Evolutionary conservation across 2,329 filamentous ascomycete genomes (phyloP), one percentile per base, ranked within the genome.

Genomic region (Hypocrella siamensis): DNA sequence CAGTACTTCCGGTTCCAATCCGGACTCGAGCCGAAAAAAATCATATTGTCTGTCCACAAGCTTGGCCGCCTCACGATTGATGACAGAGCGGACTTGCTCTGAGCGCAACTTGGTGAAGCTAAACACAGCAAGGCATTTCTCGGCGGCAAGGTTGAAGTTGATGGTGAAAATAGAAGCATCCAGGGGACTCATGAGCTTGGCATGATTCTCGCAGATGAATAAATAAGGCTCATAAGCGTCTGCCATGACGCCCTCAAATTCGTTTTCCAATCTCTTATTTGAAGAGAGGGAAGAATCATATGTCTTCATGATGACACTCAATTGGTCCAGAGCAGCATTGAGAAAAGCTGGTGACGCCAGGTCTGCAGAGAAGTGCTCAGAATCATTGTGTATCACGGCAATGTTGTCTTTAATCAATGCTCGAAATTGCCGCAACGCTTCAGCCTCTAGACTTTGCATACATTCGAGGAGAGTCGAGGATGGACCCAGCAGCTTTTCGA

Each of bases 211-310:
- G 46, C 79, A 84, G n/a, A 73, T 75, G 11, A 70, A 63, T 28
- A 96, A 59, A 54, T 90, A 94, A 0, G 90, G 88, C 42, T 93
- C 82, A 22, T 96, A 73, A 0, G 84, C 77, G 45, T 88, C 81
- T 26, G 65, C 63, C 14, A 94, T 61, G 15, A 93, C 74, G 5
- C 74, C 67, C 29, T 80, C 68, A 45, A 94, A 93, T 24, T 75
- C 75, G 25, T 70, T 66, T 38, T 78, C 75, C 31, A 68, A 63
- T 37, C 72, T 64, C 7, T 65, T 56, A 1, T 61, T 55, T 3
- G 68, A 57, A 2, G 76, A 70, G 17, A 90, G 61, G 0, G 86
- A 93, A 2, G 80, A 79, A 42, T 93, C 84, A 47, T 86, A 88
- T 15, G 80, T 90, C 48, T 79, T 81, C 64, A 93, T 80, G 31